Conservation (phyloP, 2,329 filamentous ascomycete genomes). For the Mollisia scopiformis region DNA sequence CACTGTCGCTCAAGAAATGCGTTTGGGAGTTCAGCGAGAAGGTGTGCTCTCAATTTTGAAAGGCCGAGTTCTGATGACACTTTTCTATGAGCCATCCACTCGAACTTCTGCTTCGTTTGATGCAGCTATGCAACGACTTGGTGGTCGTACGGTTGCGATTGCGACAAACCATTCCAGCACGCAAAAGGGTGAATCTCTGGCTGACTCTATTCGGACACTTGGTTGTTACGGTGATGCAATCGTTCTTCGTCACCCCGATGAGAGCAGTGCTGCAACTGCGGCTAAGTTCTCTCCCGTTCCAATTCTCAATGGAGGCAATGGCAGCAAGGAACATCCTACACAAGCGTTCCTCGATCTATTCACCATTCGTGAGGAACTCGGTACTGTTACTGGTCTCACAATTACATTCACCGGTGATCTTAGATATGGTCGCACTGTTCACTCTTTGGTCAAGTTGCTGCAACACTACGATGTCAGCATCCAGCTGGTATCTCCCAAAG, state of each 20-base stretch:
- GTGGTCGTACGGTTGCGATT: slow-evolving; percentile 82
- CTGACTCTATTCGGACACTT: slow-evolving; percentile 91
- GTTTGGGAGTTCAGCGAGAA: slow-evolving; percentile 88
- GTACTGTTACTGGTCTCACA: slow-evolving; percentile 91
- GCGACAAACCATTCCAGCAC: slow-evolving; percentile 85
- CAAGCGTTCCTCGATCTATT: slow-evolving; percentile 98
- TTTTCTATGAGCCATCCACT: slow-evolving; percentile 98
- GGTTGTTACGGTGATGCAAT: slow-evolving; percentile 94
- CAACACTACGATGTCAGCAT: slow-evolving; percentile 94
- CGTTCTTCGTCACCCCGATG: slow-evolving; percentile 91
- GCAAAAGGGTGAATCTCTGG: slow-evolving; percentile 90
- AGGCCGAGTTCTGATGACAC: slow-evolving; percentile 82
- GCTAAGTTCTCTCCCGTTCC: slow-evolving; percentile 88
- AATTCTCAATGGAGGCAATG: slow-evolving; percentile 96
- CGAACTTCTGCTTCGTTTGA: slow-evolving; percentile 96
- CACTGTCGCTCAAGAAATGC: slow-evolving; percentile 97
- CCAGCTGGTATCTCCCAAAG: slow-evolving; percentile 85
- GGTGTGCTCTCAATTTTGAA: slow-evolving; percentile 87
- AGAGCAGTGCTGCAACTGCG: slow-evolving; percentile 78
- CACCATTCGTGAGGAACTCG: slow-evolving; percentile 96
- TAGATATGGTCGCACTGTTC: slow-evolving; percentile 89
- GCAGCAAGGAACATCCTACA: slow-evolving; percentile 93
- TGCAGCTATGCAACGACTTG: slow-evolving; percentile 96
- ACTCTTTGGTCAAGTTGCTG: slow-evolving; percentile 92
- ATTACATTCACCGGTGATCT: slow-evolving; percentile 97